These are phyloP conservation scores for Grosmannia serpens DNA, from an alignment of 2,329 filamentous ascomycete genomes.

Conservation along the genomic window DNA sequence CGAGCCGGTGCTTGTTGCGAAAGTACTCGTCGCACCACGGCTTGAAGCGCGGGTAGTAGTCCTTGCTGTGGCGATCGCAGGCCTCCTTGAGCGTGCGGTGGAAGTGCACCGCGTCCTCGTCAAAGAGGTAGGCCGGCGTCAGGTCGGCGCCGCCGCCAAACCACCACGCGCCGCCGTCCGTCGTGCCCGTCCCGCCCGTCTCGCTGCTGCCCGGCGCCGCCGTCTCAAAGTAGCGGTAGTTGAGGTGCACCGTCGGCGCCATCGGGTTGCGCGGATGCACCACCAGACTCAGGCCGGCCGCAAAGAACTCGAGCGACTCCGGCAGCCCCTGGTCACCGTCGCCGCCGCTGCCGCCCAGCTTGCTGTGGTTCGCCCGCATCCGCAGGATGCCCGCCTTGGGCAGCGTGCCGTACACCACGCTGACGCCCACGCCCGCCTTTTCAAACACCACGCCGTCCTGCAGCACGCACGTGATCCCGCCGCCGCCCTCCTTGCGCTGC, in stretches of 20 bases:
- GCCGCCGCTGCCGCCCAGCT: constrained; percentile 40
- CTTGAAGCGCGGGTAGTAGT: constrained; percentile 91
- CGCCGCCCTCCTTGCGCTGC: constrained; percentile 78
- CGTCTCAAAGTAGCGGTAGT: constrained; percentile 98
- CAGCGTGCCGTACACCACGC: constrained; percentile 84
- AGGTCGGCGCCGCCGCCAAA: constrained; percentile 93
- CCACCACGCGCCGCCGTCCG: constrained; percentile 75
- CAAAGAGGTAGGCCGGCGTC: constrained; percentile 88
- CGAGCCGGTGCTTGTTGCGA: constrained; percentile 78
- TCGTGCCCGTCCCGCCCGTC: constrained; percentile 27
- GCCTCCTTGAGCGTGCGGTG: constrained; percentile 85
- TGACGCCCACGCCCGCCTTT: constrained; percentile 92
- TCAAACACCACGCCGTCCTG: constrained; percentile 97
- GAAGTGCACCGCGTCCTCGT: constrained; percentile 95
- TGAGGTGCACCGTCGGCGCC: constrained; percentile 94
- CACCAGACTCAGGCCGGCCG: constrained; percentile 83
- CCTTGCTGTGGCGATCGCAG: constrained; percentile 86
- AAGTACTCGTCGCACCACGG: constrained; percentile 99
- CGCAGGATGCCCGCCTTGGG: constrained; percentile 78
- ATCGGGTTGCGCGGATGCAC: constrained; percentile 91
- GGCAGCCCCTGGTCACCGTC: constrained; percentile 45
- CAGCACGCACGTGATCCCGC: constrained; percentile 86
- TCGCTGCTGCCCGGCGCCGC: constrained; percentile 68
- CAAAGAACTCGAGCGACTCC: constrained; percentile 87
- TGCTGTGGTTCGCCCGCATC: constrained; percentile 94